Percentiles rank a stretch among this genome's conserved stretches.
phyloP scores from a whole-genome alignment of 805 yeast species.

The Candida patagonica region DNA sequence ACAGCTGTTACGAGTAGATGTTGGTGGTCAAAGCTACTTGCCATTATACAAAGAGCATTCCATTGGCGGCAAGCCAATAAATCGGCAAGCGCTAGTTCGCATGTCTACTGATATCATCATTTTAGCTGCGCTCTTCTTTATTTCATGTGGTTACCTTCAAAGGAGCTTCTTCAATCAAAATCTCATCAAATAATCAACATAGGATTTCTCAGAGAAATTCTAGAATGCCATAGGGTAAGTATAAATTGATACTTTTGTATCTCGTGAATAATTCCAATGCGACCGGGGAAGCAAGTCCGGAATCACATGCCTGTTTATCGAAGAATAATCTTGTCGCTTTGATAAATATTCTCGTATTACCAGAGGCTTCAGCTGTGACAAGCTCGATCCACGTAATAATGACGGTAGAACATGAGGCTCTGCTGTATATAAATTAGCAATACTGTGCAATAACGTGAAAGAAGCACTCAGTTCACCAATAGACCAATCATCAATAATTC shows the following conservation, averaged over 20 bases:
- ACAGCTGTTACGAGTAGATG: neutral
- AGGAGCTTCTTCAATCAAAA: neutral
- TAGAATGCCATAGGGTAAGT: conserved; percentile 1
- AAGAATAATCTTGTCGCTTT: conserved; percentile 61
- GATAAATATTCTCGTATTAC: conserved; percentile 57
- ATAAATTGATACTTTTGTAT: neutral
- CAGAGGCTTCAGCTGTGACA: conserved; percentile 35
- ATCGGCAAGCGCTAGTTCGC: neutral
- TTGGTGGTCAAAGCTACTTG: neutral
- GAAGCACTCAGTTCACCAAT: conserved; percentile 50
- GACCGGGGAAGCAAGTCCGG: neutral
- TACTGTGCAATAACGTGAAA: conserved; percentile 65
- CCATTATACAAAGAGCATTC: conserved; percentile 2
- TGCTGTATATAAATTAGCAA: conserved; percentile 77
- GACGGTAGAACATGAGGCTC: conserved; percentile 73
- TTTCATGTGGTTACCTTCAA: neutral
- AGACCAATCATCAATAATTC: conserved; percentile 57
- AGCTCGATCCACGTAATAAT: conserved; percentile 70
- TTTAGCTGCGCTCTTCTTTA: neutral
- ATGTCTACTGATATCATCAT: neutral
- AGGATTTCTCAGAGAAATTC: neutral
- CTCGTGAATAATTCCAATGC: neutral
- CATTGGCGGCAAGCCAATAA: neutral
- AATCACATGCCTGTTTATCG: conserved; percentile 24
- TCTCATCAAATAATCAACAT: no score